Evolutionary conservation across 208 protist species (phyloP).

Genomic region (Borovskyia barvae): DNA sequence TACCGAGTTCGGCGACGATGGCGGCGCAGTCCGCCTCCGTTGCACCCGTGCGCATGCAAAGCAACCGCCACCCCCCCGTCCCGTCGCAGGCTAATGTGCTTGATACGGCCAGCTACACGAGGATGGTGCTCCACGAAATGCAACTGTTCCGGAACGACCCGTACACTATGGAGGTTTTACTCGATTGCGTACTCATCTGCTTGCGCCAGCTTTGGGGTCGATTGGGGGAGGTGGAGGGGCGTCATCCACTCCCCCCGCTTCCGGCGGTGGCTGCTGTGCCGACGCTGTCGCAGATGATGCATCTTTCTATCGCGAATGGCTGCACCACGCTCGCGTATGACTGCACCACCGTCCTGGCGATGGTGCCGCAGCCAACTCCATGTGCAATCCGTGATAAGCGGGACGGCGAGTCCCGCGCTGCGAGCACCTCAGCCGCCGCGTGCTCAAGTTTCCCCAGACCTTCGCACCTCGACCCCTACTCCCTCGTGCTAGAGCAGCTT

Average conservation of each 20-base stretch:
- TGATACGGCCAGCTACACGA: constrained; percentile 47
- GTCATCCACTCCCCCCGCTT: constrained; percentile 64
- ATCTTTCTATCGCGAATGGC: constrained; percentile 74
- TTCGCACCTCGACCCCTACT: constrained; percentile 16
- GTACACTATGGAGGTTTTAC: constrained; percentile 42
- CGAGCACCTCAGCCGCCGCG: neutral
- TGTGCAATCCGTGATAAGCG: neutral
- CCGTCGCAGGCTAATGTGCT: constrained; percentile 35
- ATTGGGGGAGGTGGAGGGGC: constrained; percentile 24
- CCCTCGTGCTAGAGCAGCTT: constrained; percentile 18
- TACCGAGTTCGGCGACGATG: constrained; percentile 28
- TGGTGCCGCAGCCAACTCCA: constrained; percentile 31
- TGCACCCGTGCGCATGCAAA: constrained; percentile 19
- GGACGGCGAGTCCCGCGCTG: neutral
- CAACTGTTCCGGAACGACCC: constrained; percentile 60
- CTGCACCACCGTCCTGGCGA: constrained; percentile 40
- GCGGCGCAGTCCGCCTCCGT: constrained; percentile 20
- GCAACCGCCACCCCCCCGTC: constrained; percentile 9
- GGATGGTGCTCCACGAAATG: constrained; percentile 51
- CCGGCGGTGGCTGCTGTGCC: constrained; percentile 50
- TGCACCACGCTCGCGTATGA: constrained; percentile 59
- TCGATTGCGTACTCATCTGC: constrained; percentile 47
- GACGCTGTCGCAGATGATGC: constrained; percentile 62
- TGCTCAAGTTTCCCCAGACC: no score
- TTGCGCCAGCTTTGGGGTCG: constrained; percentile 34